Percentiles rank a stretch among this genome's conserved stretches.
Evolutionary conservation across 2,329 filamentous ascomycete species (phyloP).

Genomic region (Cercospora sp.): DNA sequence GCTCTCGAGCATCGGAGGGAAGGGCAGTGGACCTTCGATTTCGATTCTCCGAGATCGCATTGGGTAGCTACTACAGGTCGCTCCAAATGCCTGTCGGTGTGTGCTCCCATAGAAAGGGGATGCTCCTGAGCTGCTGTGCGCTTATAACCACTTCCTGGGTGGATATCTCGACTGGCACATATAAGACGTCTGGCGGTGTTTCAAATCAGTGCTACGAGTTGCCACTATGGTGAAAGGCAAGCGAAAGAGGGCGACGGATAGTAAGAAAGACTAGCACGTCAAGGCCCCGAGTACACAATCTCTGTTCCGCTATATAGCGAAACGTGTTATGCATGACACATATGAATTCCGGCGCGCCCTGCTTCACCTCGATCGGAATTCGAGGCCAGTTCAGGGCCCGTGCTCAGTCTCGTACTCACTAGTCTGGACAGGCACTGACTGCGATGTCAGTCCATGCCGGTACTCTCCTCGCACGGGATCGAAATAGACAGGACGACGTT

Average conservation of each 20-base stretch:
- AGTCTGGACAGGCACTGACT: background rate
- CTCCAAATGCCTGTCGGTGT: background rate
- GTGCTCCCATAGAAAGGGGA: background rate
- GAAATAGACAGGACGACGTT: background rate
- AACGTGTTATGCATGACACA: background rate
- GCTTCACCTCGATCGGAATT: background rate
- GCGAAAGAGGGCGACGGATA: background rate
- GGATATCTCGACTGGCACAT: background rate
- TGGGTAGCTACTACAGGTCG: background rate
- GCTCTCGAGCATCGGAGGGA: background rate
- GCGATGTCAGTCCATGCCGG: background rate
- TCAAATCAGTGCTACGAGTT: background rate
- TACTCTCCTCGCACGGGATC: background rate
- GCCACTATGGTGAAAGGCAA: background rate
- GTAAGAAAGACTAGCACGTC: background rate
- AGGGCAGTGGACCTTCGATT: background rate
- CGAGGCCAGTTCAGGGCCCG: background rate
- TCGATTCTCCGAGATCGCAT: background rate
- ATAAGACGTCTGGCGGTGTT: background rate
- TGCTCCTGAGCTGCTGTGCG: background rate
- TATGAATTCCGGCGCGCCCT: background rate
- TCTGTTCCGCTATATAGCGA: background rate
- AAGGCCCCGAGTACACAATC: background rate
- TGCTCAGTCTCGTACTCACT: background rate
- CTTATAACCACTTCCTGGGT: background rate